Percentiles rank a stretch among this genome's conserved stretches.
Conservation (phyloP, 495 filamentous ascomycete genomes). For the Aspergillus campestris region DNA sequence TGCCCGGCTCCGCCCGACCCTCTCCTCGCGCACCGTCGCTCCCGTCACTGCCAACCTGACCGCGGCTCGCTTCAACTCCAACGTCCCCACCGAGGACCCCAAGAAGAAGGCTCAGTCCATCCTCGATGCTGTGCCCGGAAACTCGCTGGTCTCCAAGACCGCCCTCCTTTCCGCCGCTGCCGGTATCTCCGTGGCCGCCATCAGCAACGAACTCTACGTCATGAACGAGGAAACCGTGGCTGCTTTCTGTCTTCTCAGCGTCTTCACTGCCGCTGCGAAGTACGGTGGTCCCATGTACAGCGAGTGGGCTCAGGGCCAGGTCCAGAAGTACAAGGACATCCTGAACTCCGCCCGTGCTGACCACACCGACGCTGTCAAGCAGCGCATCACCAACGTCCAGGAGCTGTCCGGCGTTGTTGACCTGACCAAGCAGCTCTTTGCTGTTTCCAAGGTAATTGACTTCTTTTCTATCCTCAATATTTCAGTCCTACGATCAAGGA, state of each 20-base stretch:
- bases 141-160: slow-evolving; percentile 82
- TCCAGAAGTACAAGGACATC: slow-evolving; percentile 82
- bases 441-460: slow-evolving; percentile 86
- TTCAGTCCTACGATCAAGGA: background rate
- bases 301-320: slow-evolving; percentile 83
- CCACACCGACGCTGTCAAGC: slow-evolving; percentile 91
- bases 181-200: slow-evolving; percentile 83
- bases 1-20: slow-evolving; percentile 72
- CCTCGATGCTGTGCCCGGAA: slow-evolving; percentile 80
- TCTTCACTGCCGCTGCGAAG: slow-evolving; percentile 82
- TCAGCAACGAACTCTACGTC: slow-evolving; percentile 99
- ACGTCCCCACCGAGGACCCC: slow-evolving; percentile 72
- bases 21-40: slow-evolving; percentile 61
- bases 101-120: slow-evolving; percentile 93
- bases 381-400: slow-evolving; percentile 84
- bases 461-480: background rate
- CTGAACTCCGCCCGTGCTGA: slow-evolving; percentile 87
- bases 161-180: slow-evolving; percentile 90
- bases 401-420: slow-evolving; percentile 90
- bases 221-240: slow-evolving; percentile 97
- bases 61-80: slow-evolving; percentile 60
- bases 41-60: slow-evolving; percentile 58
- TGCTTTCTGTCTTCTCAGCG: slow-evolving; percentile 76
- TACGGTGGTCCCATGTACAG: slow-evolving; percentile 87
- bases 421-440: slow-evolving; percentile 92